Conservation (phyloP, 129 eudicot species). For the Centaurea solstitialis region DNA sequence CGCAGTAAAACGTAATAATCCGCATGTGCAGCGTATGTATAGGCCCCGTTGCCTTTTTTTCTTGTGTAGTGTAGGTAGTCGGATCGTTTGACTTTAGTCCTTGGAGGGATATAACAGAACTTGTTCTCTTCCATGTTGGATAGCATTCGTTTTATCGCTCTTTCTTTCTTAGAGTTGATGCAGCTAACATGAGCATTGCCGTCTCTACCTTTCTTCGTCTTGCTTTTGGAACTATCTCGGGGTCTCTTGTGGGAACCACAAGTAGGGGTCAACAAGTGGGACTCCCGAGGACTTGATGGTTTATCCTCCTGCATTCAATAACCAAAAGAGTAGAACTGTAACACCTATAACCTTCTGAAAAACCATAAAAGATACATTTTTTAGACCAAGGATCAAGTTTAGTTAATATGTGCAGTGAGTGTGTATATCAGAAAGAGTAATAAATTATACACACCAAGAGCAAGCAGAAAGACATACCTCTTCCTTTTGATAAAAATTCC, state of each 20-base stretch:
- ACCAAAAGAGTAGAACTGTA: background rate
- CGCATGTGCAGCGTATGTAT: conserved; percentile 62
- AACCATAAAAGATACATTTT: no score
- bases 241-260: conserved; percentile 45
- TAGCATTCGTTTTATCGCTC: conserved; percentile 48
- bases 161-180: conserved; percentile 27
- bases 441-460: background rate
- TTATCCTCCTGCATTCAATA: conserved; percentile 30
- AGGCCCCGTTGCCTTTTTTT: conserved; percentile 51
- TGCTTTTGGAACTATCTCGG: conserved; percentile 21
- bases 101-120: conserved; percentile 66
- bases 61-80: conserved; percentile 58
- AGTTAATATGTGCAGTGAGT: no score
- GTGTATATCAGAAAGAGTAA: no score
- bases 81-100: conserved; percentile 39
- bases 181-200: background rate
- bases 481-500: background rate
- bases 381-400: no score
- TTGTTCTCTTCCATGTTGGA: conserved; percentile 73
- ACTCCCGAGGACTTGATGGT: conserved; percentile 6
- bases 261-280: conserved; percentile 9
- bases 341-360: background rate
- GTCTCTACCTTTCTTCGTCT: conserved; percentile 29
- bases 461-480: conserved; percentile 37
- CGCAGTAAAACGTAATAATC: conserved; percentile 81